Evolutionary conservation across 306 rosid genomes (phyloP).

Genomic region (Dryas alaskensis): DNA sequence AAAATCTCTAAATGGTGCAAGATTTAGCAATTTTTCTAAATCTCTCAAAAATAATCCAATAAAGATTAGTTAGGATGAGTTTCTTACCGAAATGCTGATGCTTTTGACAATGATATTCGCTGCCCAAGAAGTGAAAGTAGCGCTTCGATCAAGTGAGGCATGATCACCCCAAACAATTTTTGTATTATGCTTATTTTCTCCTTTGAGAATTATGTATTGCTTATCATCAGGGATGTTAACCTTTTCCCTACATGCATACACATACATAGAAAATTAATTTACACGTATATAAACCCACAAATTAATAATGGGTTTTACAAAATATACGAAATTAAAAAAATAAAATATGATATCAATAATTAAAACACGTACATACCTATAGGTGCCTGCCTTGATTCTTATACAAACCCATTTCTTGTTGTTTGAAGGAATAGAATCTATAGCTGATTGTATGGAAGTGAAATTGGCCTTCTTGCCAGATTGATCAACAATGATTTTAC

Average conservation of each 20-base stretch:
- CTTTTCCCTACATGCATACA: slow-evolving; percentile 5
- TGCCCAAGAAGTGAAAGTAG: slow-evolving; percentile 59
- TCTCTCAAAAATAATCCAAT: too few species aligned
- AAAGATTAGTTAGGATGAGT: neutral
- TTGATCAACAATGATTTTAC: slow-evolving; percentile 40
- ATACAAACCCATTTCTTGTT: slow-evolving; percentile 55
- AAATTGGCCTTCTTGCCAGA: slow-evolving; percentile 47
- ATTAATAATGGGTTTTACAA: neutral
- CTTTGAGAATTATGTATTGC: slow-evolving; percentile 57
- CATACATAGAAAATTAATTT: too few species aligned
- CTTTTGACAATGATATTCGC: slow-evolving; percentile 48
- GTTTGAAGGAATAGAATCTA: slow-evolving; percentile 54
- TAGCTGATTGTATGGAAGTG: slow-evolving; percentile 63
- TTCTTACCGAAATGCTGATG: slow-evolving; percentile 61
- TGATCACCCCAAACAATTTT: slow-evolving; percentile 70
- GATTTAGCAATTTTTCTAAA: too few species aligned
- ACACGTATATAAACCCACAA: too few species aligned
- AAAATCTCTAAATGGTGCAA: too few species aligned
- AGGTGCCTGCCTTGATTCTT: slow-evolving; percentile 50
- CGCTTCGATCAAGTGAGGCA: slow-evolving; percentile 38
- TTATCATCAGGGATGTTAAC: slow-evolving; percentile 48
- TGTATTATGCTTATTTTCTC: slow-evolving; percentile 47
- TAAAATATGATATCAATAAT: too few species aligned
- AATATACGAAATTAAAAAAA: neutral
- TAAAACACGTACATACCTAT: slow-evolving; percentile 44